Percentiles rank a stretch among this genome's conserved stretches.
These are phyloP conservation scores for Elsinoe arachidis DNA, from an alignment of 2,329 filamentous ascomycete species.

Conservation along the genomic window DNA sequence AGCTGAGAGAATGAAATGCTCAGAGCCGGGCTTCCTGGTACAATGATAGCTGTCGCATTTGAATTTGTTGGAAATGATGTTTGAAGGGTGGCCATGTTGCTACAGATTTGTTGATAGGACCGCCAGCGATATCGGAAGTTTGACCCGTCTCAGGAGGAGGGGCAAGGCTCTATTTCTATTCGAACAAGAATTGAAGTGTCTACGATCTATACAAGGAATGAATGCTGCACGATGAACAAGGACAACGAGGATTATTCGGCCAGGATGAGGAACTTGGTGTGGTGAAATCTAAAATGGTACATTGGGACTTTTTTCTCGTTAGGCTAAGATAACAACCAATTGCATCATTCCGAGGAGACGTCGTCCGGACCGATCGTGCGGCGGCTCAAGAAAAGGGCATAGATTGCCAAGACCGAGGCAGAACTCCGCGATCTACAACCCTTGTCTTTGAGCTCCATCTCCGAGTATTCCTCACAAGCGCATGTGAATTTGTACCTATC, in stretches of 20 bases:
- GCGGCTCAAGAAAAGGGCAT: neutral
- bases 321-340: neutral
- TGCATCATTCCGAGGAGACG: neutral
- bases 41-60: slow-evolving; percentile 57
- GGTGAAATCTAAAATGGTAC: slow-evolving; percentile 3
- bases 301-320: neutral
- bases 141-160: neutral
- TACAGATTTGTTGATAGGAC: neutral
- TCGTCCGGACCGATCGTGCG: neutral
- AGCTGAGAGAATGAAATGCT: slow-evolving; percentile 64
- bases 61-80: slow-evolving; percentile 48
- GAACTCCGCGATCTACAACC: neutral
- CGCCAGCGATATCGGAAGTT: neutral
- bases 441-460: neutral
- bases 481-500: neutral
- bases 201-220: neutral
- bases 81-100: slow-evolving; percentile 48
- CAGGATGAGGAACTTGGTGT: neutral
- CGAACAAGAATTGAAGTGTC: neutral
- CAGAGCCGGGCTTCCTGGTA: slow-evolving; percentile 59
- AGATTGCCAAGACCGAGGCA: neutral
- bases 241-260: slow-evolving; percentile 1
- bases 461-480: neutral
- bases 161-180: neutral
- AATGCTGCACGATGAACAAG: neutral